phyloP scores from a whole-genome alignment of 2,329 filamentous ascomycete species.

The Cercospora berteroae region DNA sequence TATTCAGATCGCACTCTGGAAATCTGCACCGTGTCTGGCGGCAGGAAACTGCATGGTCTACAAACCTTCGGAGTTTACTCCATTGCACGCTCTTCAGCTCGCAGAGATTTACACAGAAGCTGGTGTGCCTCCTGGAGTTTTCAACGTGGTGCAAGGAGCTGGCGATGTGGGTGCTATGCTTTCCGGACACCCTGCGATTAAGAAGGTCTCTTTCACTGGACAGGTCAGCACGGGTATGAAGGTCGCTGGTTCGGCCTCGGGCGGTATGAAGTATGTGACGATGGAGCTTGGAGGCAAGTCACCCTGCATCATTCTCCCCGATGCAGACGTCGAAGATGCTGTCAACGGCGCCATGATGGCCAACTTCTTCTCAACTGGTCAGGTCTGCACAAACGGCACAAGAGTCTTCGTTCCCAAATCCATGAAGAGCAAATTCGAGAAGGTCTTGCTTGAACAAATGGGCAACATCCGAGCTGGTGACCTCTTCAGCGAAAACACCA shows the following conservation, averaged over 20 bases:
- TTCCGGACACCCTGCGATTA: constrained; percentile 68
- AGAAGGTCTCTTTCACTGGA: constrained; percentile 87
- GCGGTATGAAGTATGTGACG: constrained; percentile 83
- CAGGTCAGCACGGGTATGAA: constrained; percentile 81
- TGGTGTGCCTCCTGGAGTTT: constrained; percentile 76
- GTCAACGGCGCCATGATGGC: constrained; percentile 90
- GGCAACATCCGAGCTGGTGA: constrained; percentile 67
- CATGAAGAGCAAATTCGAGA: constrained; percentile 68
- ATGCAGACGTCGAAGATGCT: constrained; percentile 74
- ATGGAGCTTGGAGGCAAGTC: constrained; percentile 92
- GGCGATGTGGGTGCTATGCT: constrained; percentile 75
- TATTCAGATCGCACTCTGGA: constrained; percentile 88
- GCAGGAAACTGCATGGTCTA: constrained; percentile 90
- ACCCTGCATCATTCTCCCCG: constrained; percentile 74
- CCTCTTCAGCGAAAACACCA: constrained; percentile 68
- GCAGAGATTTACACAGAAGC: constrained; percentile 76
- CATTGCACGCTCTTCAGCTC: constrained; percentile 73
- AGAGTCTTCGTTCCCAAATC: constrained; percentile 73
- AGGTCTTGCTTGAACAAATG: constrained; percentile 67
- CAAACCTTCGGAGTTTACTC: constrained; percentile 84
- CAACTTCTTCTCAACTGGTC: constrained; percentile 87
- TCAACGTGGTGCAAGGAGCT: constrained; percentile 81
- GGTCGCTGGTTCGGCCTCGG: constrained; percentile 72
- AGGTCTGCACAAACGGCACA: constrained; percentile 91
- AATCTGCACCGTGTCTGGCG: constrained; percentile 79